These are phyloP conservation scores for Colletotrichum spaethianum DNA, from an alignment of 2,329 filamentous ascomycete genomes.

Conservation along the genomic window DNA sequence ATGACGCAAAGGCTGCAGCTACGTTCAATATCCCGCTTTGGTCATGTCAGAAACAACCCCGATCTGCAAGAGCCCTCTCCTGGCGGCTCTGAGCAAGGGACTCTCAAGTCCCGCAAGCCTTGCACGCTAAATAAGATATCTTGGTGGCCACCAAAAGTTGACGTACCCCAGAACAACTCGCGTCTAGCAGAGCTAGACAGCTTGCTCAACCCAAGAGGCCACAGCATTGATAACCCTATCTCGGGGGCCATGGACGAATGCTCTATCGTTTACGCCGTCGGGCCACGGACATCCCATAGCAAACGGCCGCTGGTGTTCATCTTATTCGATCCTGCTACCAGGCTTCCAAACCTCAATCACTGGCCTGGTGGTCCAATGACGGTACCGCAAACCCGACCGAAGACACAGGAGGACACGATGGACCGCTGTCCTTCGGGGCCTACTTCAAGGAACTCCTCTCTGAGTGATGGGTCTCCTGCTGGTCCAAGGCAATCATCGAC, in stretches of 20 bases:
- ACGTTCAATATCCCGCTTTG: slow-evolving; percentile 46
- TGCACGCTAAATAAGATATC: slow-evolving; percentile 5
- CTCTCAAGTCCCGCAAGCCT: background rate
- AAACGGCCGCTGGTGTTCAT: slow-evolving; percentile 57
- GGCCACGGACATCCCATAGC: slow-evolving; percentile 43
- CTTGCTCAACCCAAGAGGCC: slow-evolving; percentile 55
- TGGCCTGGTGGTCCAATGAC: slow-evolving; percentile 44
- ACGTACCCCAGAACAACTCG: background rate
- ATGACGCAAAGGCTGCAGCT: slow-evolving; percentile 61
- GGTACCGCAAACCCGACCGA: background rate
- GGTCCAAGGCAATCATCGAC: slow-evolving; percentile 36
- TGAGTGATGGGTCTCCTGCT: slow-evolving; percentile 33
- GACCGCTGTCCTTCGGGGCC: slow-evolving; percentile 14
- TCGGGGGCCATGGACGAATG: slow-evolving; percentile 62
- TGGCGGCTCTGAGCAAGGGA: background rate
- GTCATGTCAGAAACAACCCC: background rate
- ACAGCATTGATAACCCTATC: slow-evolving; percentile 51
- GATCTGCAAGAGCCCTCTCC: background rate
- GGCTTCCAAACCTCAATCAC: slow-evolving; percentile 46
- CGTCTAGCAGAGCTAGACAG: slow-evolving; percentile 47
- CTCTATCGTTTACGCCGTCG: slow-evolving; percentile 61
- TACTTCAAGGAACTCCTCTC: slow-evolving; percentile 9
- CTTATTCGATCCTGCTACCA: slow-evolving; percentile 59
- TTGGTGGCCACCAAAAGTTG: slow-evolving; percentile 46
- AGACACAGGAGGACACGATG: background rate